Evolutionary conservation across 805 yeast genomes (phyloP).

Genomic region (Deakozyma indianensis): DNA sequence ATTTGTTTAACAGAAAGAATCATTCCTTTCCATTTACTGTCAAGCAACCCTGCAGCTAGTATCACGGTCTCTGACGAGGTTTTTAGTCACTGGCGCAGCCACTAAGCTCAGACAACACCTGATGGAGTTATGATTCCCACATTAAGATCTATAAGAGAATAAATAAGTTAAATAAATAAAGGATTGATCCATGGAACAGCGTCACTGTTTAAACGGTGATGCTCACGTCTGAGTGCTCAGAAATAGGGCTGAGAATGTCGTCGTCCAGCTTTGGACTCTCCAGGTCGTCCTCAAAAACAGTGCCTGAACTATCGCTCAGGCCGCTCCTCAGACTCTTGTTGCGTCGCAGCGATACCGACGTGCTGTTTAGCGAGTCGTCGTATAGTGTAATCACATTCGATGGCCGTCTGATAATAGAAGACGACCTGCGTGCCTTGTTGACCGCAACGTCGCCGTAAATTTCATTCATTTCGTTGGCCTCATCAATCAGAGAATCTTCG

Average conservation of each 20-base stretch:
- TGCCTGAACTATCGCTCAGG: background rate
- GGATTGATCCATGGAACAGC: too few relatives aligned
- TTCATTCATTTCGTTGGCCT: conserved; percentile 1
- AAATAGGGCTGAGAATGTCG: background rate
- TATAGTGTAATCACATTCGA: background rate
- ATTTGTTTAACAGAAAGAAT: too few relatives aligned
- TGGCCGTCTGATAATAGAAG: background rate
- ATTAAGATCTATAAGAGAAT: too few relatives aligned
- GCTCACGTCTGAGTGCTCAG: background rate
- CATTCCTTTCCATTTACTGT: too few relatives aligned
- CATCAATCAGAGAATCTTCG: background rate
- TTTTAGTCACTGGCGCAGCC: too few relatives aligned
- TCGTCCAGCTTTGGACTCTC: background rate
- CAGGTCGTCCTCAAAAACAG: background rate
- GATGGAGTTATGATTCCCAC: too few relatives aligned
- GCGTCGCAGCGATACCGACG: background rate
- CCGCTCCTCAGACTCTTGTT: background rate
- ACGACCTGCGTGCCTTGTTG: background rate
- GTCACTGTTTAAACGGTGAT: background rate
- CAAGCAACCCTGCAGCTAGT: too few relatives aligned
- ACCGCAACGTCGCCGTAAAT: background rate
- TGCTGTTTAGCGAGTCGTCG: background rate
- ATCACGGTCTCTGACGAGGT: too few relatives aligned
- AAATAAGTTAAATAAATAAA: too few relatives aligned
- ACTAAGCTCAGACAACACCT: too few relatives aligned